phyloP scores from a whole-genome alignment of 257 asterid genomes.

The Asclepias syriaca region DNA sequence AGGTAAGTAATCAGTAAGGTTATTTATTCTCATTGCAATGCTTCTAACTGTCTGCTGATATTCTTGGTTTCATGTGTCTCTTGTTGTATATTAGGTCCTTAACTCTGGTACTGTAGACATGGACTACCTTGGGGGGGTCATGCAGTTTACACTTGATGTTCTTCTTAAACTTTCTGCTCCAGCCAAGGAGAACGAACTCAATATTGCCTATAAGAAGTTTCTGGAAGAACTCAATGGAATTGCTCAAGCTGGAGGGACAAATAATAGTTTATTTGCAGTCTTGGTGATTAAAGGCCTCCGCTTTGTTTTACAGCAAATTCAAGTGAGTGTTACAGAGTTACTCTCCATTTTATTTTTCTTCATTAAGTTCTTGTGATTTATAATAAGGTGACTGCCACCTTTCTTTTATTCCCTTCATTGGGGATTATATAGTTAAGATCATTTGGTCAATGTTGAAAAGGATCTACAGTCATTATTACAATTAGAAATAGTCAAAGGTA shows the following conservation, averaged over 20 bases:
- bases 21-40: not conserved
- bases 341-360: not conserved
- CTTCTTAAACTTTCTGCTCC: slow-evolving; percentile 76
- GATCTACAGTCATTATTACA: not conserved
- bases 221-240: slow-evolving; percentile 54
- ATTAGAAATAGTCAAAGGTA: not conserved
- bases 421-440: not conserved
- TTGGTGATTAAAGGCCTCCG: slow-evolving; percentile 70
- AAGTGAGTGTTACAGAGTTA: slow-evolving; percentile 35
- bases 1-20: slow-evolving; percentile 32
- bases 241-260: slow-evolving; percentile 31
- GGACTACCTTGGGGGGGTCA: slow-evolving; percentile 57
- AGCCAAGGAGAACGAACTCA: slow-evolving; percentile 64
- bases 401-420: not conserved
- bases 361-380: not conserved
- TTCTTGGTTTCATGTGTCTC: not conserved
- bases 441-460: not conserved
- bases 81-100: slow-evolving; percentile 38
- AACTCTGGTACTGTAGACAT: slow-evolving; percentile 54
- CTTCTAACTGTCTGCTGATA: not conserved
- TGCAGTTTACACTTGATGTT: slow-evolving; percentile 55
- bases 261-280: slow-evolving; percentile 33
- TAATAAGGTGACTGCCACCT: not conserved
- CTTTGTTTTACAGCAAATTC: slow-evolving; percentile 69
- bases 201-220: slow-evolving; percentile 43